Percentiles rank a stretch among this genome's conserved stretches.
phyloP scores from a whole-genome alignment of 192 early-diverging fungal species.

The Nowakowskiella sp. region DNA sequence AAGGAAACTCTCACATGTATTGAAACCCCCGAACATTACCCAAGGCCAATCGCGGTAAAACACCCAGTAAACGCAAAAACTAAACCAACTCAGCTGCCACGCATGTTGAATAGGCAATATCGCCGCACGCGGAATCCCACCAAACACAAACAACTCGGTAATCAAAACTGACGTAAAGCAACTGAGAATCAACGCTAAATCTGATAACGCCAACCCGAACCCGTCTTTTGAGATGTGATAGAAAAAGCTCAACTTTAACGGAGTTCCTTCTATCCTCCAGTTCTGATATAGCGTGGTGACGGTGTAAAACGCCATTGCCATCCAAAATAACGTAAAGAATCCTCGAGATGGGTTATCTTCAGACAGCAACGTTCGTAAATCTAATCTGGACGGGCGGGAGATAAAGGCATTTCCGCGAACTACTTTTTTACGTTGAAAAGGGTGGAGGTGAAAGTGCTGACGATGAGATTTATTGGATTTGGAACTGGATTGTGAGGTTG shows the following conservation, averaged over 20 bases:
- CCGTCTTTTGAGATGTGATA: slow-evolving; percentile 55
- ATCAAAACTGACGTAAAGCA: slow-evolving; percentile 58
- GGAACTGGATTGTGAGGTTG: no score
- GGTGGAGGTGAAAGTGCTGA: background rate
- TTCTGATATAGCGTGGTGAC: slow-evolving; percentile 51
- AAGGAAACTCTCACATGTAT: background rate
- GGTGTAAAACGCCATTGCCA: slow-evolving; percentile 65
- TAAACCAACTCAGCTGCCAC: slow-evolving; percentile 36
- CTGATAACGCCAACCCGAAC: slow-evolving; percentile 58
- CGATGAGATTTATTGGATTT: no score
- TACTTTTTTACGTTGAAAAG: background rate
- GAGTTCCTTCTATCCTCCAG: slow-evolving; percentile 44
- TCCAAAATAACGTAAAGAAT: slow-evolving; percentile 79
- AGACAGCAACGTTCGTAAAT: slow-evolving; percentile 18
- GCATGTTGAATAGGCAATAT: slow-evolving; percentile 48
- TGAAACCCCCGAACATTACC: slow-evolving; percentile 35
- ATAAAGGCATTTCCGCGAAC: slow-evolving; percentile 13
- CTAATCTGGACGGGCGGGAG: slow-evolving; percentile 23
- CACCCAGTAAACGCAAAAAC: slow-evolving; percentile 16
- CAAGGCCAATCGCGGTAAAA: slow-evolving; percentile 69
- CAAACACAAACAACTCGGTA: slow-evolving; percentile 43
- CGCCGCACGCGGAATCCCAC: slow-evolving; percentile 33
- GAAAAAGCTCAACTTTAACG: slow-evolving; percentile 40
- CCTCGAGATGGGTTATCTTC: slow-evolving; percentile 48
- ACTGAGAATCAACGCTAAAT: slow-evolving; percentile 58